Evolutionary conservation across 768 basidiomycete genomes (phyloP).

Genomic region (Candolleomyces eurysporus): DNA sequence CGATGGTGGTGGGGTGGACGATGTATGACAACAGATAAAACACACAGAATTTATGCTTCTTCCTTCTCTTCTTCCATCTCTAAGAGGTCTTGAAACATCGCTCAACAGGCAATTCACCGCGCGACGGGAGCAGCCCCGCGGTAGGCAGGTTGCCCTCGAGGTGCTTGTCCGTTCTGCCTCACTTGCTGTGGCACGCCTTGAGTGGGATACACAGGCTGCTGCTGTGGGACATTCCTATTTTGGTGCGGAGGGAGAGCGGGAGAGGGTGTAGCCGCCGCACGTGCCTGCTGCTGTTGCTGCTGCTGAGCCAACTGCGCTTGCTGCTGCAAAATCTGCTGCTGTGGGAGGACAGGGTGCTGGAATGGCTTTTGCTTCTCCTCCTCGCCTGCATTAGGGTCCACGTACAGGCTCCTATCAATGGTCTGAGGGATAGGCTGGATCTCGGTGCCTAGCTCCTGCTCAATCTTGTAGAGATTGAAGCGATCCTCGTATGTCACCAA

Average conservation of each 20-base stretch:
- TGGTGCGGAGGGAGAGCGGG: conserved; percentile 17
- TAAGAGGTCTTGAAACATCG: not conserved
- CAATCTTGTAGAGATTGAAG: conserved; percentile 96
- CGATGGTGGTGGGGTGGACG: not conserved
- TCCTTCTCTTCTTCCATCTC: not conserved
- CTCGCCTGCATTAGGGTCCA: conserved; percentile 65
- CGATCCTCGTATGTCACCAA: conserved; percentile 97
- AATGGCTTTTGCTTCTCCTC: conserved; percentile 38
- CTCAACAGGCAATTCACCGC: conserved; percentile 24
- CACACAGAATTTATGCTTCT: conserved; percentile 3
- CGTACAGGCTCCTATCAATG: conserved; percentile 92
- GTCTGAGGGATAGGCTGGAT: conserved; percentile 91
- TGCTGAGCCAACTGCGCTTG: conserved; percentile 24
- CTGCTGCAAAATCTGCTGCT: conserved; percentile 13
- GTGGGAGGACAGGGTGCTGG: conserved; percentile 31
- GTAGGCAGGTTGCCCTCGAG: conserved; percentile 29
- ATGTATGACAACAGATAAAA: not conserved
- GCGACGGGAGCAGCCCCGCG: conserved; percentile 30
- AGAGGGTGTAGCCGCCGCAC: conserved; percentile 21
- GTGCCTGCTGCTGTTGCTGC: conserved; percentile 19
- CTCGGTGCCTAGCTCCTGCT: conserved; percentile 97
- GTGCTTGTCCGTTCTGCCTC: conserved; percentile 23
- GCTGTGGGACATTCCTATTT: conserved; percentile 15
- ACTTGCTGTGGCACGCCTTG: conserved; percentile 15
- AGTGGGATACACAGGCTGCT: conserved; percentile 5